Evolutionary conservation across 495 filamentous ascomycete genomes (phyloP).

Genomic region (Tuber calosporum): DNA sequence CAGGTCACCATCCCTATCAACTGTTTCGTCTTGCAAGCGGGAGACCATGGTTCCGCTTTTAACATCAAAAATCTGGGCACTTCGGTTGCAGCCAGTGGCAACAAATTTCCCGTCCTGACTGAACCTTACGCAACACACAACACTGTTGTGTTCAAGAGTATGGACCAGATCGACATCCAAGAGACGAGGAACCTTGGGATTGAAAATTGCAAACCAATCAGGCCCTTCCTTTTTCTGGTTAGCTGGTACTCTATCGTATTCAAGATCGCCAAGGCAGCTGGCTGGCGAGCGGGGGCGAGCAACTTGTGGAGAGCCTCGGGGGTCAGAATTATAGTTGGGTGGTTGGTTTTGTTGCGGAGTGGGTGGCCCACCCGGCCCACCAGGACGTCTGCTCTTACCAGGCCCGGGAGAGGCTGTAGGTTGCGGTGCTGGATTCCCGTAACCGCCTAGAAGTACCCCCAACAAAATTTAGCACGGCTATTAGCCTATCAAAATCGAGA

Average conservation of each 20-base stretch:
- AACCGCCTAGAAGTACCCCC: conserved; percentile 42
- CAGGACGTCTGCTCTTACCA: conserved; percentile 48
- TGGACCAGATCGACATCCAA: conserved; percentile 85
- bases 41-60: conserved; percentile 68
- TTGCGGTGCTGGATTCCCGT: conserved; percentile 65
- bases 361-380: conserved; percentile 63
- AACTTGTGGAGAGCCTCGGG: conserved; percentile 75
- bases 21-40: conserved; percentile 71
- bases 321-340: conserved; percentile 69
- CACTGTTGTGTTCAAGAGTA: conserved; percentile 75
- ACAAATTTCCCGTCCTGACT: conserved; percentile 83
- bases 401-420: conserved; percentile 82
- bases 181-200: conserved; percentile 71
- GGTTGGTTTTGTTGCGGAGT: conserved; percentile 82
- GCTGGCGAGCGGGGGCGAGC: conserved; percentile 63
- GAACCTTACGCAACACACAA: conserved; percentile 86
- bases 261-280: conserved; percentile 81
- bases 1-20: conserved; percentile 74
- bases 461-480: conserved; percentile 4
- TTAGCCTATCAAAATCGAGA: neutral
- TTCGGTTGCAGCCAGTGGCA: conserved; percentile 81
- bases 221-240: conserved; percentile 73
- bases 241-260: conserved; percentile 71
- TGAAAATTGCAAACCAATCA: conserved; percentile 89
- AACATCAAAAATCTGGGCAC: conserved; percentile 86